A percentile compares a stretch with the other conserved stretches of the same genome.
Evolutionary conservation across 1,139 yeast species (phyloP).

Genomic region (Nakaseomyces bracarensis): DNA sequence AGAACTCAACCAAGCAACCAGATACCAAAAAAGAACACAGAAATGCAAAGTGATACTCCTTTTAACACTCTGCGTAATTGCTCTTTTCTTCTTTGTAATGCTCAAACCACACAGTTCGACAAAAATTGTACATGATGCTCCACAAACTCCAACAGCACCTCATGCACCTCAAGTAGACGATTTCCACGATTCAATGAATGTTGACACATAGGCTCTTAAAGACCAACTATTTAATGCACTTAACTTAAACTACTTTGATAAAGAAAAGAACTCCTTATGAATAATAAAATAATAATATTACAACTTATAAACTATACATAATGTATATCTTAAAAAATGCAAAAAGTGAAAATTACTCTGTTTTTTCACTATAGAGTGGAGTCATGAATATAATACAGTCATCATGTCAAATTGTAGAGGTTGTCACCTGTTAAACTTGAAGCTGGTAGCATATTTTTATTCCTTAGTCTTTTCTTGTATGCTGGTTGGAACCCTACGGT

Average conservation of each 20-base stretch:
- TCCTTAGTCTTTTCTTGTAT: conserved; percentile 32
- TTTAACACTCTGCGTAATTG: conserved; percentile 59
- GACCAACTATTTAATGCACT: background rate
- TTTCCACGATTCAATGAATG: background rate
- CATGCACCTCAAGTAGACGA: background rate
- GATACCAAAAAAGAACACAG: conserved; percentile 79
- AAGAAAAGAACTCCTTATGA: background rate
- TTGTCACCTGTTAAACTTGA: conserved; percentile 3
- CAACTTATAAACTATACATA: conserved; percentile 3
- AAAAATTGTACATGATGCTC: background rate
- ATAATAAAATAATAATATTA: conserved; percentile 2
- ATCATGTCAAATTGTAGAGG: conserved; percentile 13
- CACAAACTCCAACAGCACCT: background rate
- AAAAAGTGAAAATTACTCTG: background rate
- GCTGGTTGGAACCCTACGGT: conserved; percentile 25
- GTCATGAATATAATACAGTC: too few species aligned
- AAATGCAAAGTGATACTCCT: conserved; percentile 83
- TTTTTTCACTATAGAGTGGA: too few species aligned
- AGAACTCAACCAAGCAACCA: conserved; percentile 67
- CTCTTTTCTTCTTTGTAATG: conserved; percentile 60
- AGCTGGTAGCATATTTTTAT: conserved; percentile 14
- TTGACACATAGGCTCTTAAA: background rate
- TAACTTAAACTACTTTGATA: background rate
- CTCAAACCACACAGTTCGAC: conserved; percentile 45
- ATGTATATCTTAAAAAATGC: background rate